Evolutionary conservation across 345 rosid species (phyloP).

Genomic region (Microcos paniculata): DNA sequence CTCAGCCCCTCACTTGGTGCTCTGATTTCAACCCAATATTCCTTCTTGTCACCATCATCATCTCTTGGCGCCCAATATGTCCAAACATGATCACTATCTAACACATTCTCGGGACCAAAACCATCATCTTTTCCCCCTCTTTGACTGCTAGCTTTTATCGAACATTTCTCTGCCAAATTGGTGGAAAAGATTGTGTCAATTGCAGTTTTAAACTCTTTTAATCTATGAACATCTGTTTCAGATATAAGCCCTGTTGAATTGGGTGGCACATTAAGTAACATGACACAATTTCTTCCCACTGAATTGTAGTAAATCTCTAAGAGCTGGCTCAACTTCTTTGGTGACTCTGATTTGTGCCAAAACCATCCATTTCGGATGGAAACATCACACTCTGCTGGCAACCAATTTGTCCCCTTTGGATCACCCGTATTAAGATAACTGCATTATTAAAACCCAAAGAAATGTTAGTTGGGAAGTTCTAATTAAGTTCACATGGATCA

Average conservation of each 20-base stretch:
- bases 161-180: constrained; percentile 47
- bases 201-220: constrained; percentile 45
- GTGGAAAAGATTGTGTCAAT: constrained; percentile 46
- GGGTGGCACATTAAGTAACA: constrained; percentile 68
- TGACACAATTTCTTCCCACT: constrained; percentile 63
- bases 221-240: constrained; percentile 37
- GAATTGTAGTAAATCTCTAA: constrained; percentile 67
- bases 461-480: background rate
- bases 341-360: constrained; percentile 64
- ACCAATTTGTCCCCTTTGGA: constrained; percentile 55
- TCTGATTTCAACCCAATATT: constrained; percentile 49
- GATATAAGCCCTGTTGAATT: constrained; percentile 66
- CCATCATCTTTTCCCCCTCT: constrained; percentile 51
- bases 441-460: constrained; percentile 18
- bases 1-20: constrained; percentile 24
- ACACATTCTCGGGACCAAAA: constrained; percentile 57
- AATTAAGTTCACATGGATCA: background rate
- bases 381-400: constrained; percentile 74
- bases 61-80: constrained; percentile 64
- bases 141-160: constrained; percentile 46
- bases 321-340: constrained; percentile 45
- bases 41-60: constrained; percentile 10
- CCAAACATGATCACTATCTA: constrained; percentile 61
- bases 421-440: constrained; percentile 64
- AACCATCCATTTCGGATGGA: constrained; percentile 68